phyloP scores from a whole-genome alignment of 768 basidiomycete species.

The Tricholomella constricta region DNA sequence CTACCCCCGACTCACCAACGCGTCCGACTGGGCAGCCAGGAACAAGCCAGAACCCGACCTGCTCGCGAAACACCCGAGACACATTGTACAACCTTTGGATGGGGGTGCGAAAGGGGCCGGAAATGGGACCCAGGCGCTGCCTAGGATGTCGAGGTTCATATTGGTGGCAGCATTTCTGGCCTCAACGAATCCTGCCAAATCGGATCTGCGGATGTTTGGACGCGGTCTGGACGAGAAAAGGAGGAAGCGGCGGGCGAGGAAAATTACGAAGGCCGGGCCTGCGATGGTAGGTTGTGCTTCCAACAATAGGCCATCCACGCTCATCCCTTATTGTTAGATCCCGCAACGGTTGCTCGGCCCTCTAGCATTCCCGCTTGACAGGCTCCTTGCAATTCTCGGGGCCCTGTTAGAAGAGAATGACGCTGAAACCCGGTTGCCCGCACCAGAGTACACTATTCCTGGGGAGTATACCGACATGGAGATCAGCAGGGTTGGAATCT shows the following conservation, averaged over 20 bases:
- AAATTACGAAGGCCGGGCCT: conserved; percentile 41
- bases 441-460: conserved; percentile 50
- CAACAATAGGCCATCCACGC: too few species aligned
- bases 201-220: conserved; percentile 83
- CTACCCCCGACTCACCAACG: conserved; percentile 68
- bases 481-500: conserved; percentile 58
- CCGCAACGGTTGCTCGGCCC: conserved; percentile 84
- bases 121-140: conserved; percentile 41
- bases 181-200: conserved; percentile 81
- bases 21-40: conserved; percentile 57
- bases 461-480: conserved; percentile 82
- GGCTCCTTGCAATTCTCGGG: conserved; percentile 79
- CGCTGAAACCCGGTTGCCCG: conserved; percentile 45
- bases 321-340: conserved; percentile 39
- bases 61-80: conserved; percentile 30
- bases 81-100: conserved; percentile 7
- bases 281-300: conserved; percentile 29
- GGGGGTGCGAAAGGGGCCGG: conserved; percentile 1
- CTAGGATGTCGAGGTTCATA: conserved; percentile 51
- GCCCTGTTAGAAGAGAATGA: conserved; percentile 77
- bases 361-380: conserved; percentile 73
- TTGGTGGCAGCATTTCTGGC: conserved; percentile 55
- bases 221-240: conserved; percentile 68
- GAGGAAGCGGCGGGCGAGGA: conserved; percentile 48
- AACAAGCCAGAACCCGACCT: conserved; percentile 51